Percentiles rank a stretch among this genome's conserved stretches.
Conservation (phyloP, 164 flowering plant species). For the Vitis rupestris region DNA sequence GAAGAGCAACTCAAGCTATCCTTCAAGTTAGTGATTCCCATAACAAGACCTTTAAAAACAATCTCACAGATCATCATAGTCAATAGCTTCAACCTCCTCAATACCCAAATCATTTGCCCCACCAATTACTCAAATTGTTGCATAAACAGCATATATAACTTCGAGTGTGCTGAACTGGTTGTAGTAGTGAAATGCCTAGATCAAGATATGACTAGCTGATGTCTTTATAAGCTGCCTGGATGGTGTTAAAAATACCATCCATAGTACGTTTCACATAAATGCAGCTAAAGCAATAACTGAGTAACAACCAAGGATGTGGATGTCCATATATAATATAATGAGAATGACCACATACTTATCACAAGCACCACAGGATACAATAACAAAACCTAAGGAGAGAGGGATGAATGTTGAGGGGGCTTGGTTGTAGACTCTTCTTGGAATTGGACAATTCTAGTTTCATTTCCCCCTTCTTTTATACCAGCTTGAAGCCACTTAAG, state of each 20-base stretch:
- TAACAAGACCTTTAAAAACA: neutral
- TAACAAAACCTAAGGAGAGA: too few species aligned
- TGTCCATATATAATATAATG: too few species aligned
- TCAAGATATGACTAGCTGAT: neutral
- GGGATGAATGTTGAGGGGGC: too few species aligned
- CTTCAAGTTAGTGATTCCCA: neutral
- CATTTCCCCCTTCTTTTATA: too few species aligned
- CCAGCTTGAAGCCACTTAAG: too few species aligned
- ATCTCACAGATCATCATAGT: neutral
- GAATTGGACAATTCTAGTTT: too few species aligned
- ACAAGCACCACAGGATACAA: too few species aligned
- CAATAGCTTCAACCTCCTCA: neutral
- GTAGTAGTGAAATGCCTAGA: neutral
- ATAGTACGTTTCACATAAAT: neutral
- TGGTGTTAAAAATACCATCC: neutral
- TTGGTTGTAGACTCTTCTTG: too few species aligned
- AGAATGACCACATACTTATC: too few species aligned
- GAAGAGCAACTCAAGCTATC: neutral
- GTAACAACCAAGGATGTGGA: too few species aligned
- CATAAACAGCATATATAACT: neutral
- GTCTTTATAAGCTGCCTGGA: neutral
- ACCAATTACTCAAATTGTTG: neutral
- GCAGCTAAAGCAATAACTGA: neutral
- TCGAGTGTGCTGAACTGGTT: neutral
- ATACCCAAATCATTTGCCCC: neutral